A percentile compares a stretch with the other conserved stretches of the same genome.
Conservation (phyloP, 2,329 filamentous ascomycete species). For the Penicillium sp. region DNA sequence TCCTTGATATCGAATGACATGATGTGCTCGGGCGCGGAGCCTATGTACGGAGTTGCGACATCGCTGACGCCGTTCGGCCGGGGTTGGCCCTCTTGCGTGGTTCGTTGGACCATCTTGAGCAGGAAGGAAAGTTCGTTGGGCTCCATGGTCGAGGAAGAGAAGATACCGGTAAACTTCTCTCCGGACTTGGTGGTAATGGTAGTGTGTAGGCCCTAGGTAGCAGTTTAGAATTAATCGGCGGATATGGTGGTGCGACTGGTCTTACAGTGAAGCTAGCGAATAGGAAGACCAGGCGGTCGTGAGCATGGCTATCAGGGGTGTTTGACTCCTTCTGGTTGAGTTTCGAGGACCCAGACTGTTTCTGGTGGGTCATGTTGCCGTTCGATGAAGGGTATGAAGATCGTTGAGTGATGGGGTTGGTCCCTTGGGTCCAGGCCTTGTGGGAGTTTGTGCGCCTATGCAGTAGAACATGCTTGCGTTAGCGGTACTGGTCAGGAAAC, state of each 20-base stretch:
- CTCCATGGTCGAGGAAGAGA: slow-evolving; percentile 56
- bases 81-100: slow-evolving; percentile 36
- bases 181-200: slow-evolving; percentile 59
- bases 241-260: slow-evolving; percentile 14
- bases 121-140: slow-evolving; percentile 53
- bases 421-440: slow-evolving; percentile 60
- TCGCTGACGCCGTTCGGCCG: slow-evolving; percentile 45
- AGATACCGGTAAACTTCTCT: slow-evolving; percentile 60
- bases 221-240: slow-evolving; percentile 13
- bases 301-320: slow-evolving; percentile 56
- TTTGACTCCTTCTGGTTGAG: slow-evolving; percentile 48
- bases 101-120: slow-evolving; percentile 64
- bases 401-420: slow-evolving; percentile 61
- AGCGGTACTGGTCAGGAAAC: slow-evolving; percentile 15
- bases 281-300: slow-evolving; percentile 59
- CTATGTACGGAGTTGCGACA: slow-evolving; percentile 39
- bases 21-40: slow-evolving; percentile 44
- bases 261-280: slow-evolving; percentile 59
- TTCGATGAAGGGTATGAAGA: slow-evolving; percentile 52
- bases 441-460: slow-evolving; percentile 52
- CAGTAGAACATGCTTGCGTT: slow-evolving; percentile 18
- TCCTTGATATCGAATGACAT: slow-evolving; percentile 64
- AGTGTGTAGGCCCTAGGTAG: slow-evolving; percentile 52
- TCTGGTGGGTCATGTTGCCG: slow-evolving; percentile 49
- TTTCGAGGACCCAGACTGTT: slow-evolving; percentile 40